Conservation (phyloP, 2,329 filamentous ascomycete species). For the Mycosphaerella sp. region DNA sequence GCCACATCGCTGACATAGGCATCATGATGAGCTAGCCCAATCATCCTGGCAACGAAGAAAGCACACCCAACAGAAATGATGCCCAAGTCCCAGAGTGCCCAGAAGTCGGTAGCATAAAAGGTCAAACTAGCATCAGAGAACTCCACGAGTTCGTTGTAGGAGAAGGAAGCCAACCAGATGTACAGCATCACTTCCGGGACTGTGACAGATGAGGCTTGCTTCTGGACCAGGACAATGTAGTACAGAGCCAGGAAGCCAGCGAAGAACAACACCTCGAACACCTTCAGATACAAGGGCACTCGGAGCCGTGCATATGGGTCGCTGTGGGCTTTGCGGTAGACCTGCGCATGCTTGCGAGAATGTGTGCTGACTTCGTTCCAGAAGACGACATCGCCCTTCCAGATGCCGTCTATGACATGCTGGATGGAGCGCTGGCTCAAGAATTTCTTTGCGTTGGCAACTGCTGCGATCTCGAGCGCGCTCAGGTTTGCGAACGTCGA, state of each 20-base stretch:
- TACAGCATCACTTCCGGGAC: slow-evolving; percentile 66
- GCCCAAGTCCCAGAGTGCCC: slow-evolving; percentile 58
- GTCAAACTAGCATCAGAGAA: slow-evolving; percentile 79
- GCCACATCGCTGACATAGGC: slow-evolving; percentile 63
- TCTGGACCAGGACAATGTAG: slow-evolving; percentile 75
- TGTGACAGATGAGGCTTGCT: slow-evolving; percentile 59
- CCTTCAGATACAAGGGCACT: slow-evolving; percentile 78
- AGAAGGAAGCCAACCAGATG: slow-evolving; percentile 79
- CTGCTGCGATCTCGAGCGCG: slow-evolving; percentile 77
- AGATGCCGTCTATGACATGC: slow-evolving; percentile 75
- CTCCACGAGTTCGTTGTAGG: slow-evolving; percentile 71
- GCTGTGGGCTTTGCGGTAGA: slow-evolving; percentile 60
- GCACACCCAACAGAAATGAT: slow-evolving; percentile 36
- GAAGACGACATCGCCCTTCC: slow-evolving; percentile 80
- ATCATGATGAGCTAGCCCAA: slow-evolving; percentile 59
- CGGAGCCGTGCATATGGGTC: slow-evolving; percentile 70
- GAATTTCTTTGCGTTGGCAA: slow-evolving; percentile 77
- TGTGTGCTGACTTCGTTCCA: slow-evolving; percentile 72
- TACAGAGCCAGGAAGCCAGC: slow-evolving; percentile 69
- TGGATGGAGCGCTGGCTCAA: slow-evolving; percentile 74
- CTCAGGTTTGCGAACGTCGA: slow-evolving; percentile 72
- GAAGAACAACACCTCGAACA: slow-evolving; percentile 79
- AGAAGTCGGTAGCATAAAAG: slow-evolving; percentile 78
- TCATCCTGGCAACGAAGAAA: slow-evolving; percentile 62
- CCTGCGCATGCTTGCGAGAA: slow-evolving; percentile 66